Base-by-base conservation (phyloP, 108 stramenopile species). In the Nitzschia sp. region DNA sequence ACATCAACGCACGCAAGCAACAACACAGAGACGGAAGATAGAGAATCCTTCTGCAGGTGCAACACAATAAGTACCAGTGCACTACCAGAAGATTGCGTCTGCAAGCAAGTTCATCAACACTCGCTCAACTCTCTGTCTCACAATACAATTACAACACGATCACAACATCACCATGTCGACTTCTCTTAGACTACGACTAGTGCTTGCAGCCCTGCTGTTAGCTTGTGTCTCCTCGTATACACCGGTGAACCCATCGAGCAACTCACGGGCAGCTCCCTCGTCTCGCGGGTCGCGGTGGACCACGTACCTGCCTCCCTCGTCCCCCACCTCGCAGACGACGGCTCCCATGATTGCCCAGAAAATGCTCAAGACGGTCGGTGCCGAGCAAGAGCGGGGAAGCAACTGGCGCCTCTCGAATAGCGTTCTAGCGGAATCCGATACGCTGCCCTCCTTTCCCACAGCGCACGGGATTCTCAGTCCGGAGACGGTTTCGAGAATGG, bases 391-490 rank as follows among this genome's bases (percentile, higher is more conserved):
- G 15, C 30, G 66, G n/a, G 53, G 61, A 3, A 29, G 23, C 34
- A 63, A 53, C 8, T 31, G 32, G 19, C 22, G 25, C 11, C 63
- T 80, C 6, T 80, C 80, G 23, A 57, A 76, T 44, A 86, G 85
- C 2, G 84, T 87, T 9, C 50, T 90, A 38, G 79, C 82, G n/a
- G 46, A 50, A 8, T 84, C 77, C 38, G 80, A 85, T 61, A 84
- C 81, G n/a, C 76, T 87, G 11, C 85, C 88, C 8, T 74, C 63
- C 27, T 85, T 87, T 38, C 75, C 69, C 0, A 87, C 86, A 1
- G 88, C 91, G 0, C 91, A 87, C 58, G 91, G 91, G n/a, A 76
- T 92, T 6, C 75, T 92, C 15, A 84, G 82, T 21, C 91, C 91
- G 0, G 88, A 89, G 66, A 87, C 84, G 1, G 91, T 92, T 34